Percentiles rank a stretch among this genome's conserved stretches.
Evolutionary conservation across 2,329 filamentous ascomycete species (phyloP).

Genomic region (Moelleriella libera): DNA sequence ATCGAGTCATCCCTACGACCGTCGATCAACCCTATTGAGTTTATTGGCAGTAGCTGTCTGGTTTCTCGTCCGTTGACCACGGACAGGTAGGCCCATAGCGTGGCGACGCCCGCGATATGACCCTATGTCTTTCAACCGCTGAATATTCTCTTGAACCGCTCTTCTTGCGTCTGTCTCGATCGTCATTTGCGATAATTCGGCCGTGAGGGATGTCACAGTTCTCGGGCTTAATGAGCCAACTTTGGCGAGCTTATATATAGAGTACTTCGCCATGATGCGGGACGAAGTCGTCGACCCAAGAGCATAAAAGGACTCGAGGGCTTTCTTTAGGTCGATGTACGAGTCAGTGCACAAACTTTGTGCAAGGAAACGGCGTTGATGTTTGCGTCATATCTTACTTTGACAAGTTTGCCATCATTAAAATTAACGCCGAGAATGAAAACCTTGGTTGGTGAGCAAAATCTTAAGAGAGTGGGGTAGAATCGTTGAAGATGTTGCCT

Average conservation of each 20-base stretch:
- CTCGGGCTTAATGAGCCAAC: conserved; percentile 61
- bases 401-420: conserved; percentile 67
- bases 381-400: conserved; percentile 35
- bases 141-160: conserved; percentile 72
- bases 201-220: conserved; percentile 69
- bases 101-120: conserved; percentile 80
- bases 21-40: conserved; percentile 41
- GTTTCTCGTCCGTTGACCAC: conserved; percentile 77
- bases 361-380: not conserved
- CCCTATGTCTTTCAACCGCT: conserved; percentile 77
- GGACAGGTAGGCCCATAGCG: conserved; percentile 81
- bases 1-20: conserved; percentile 3
- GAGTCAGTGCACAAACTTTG: not conserved
- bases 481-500: not conserved
- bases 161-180: conserved; percentile 80
- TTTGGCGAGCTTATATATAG: conserved; percentile 72
- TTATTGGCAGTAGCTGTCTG: conserved; percentile 50
- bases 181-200: conserved; percentile 79
- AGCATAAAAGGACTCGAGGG: conserved; percentile 75
- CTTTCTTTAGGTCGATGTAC: conserved; percentile 33
- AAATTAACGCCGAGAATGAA: conserved; percentile 84
- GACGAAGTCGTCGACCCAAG: conserved; percentile 57
- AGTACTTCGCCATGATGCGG: conserved; percentile 74
- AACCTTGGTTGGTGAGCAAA: conserved; percentile 35
- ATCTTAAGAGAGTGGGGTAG: not conserved